Evolutionary conservation across 495 filamentous ascomycete species (phyloP), one percentile per base, ranked within the genome.

Genomic region (Daldinia bambusicola): DNA sequence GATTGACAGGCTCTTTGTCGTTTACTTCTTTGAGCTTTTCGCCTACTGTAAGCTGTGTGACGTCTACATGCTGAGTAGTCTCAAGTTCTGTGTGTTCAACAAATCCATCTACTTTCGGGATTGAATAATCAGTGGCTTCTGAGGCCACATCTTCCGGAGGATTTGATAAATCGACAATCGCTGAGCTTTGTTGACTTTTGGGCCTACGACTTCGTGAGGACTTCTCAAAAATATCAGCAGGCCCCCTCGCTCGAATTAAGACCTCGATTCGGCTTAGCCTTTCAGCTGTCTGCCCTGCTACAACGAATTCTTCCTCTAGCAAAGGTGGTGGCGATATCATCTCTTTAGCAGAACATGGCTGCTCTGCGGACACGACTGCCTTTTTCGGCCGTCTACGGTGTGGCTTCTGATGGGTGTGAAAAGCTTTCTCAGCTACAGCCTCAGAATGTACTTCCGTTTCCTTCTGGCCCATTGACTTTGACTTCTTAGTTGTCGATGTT

Each of bases 151-250:
- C 32, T 53, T 57, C 61, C 3, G 18, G 56, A 0, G 6, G 12
- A 41, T 41, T 32, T 43, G 50, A 20, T 22, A 18, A 8, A 32
- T 53, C 41, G 16, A 16, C 30, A 5, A 26, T 8, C 61, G 34
- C 41, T n/a, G 50, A 8, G 16, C 38, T 45, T 36, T 56, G 20
- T 26, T 13, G 31, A 36, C 56, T 7, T 34, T 72, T 72, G 1
- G 22, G 34, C 66, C 61, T 69, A 12, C 70, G 65, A 26, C 50
- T 30, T 10, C 50, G 61, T 14, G 67, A 63, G 41, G 62, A 67
- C 18, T 53, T 65, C 53, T 57, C 34, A 5, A 50, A 43, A 31
- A 22, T 2, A 55, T 66, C 52, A 4, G 38, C 6, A 63, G 61
- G 37, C 3, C 51, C 22, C 9, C 12, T 38, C 22, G 62, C 53